Evolutionary conservation across 2,329 filamentous ascomycete species (phyloP).

Genomic region (Sporothrix curviconia): DNA sequence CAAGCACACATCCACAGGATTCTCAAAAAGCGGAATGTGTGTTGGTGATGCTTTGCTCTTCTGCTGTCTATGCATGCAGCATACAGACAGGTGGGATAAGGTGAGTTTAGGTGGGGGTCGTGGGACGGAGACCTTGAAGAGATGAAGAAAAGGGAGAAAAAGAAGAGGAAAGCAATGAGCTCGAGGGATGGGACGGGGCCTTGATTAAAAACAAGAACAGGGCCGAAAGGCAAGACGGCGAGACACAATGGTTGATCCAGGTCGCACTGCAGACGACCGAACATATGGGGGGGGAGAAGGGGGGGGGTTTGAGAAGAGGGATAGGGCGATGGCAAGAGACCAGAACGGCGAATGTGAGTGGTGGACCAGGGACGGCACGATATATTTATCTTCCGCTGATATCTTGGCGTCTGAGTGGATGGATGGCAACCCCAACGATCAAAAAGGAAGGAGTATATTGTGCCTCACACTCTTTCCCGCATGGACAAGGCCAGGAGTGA

Average conservation of each 20-base stretch:
- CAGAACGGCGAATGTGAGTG: background rate
- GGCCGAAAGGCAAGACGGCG: background rate
- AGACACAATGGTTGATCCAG: background rate
- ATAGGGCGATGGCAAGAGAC: background rate
- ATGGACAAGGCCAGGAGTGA: too few relatives aligned
- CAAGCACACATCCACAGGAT: background rate
- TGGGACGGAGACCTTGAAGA: background rate
- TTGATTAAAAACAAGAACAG: background rate
- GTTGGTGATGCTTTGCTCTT: background rate
- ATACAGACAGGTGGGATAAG: background rate
- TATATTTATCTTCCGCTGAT: background rate
- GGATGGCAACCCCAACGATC: background rate
- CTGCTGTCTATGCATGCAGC: background rate
- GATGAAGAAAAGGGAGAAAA: background rate
- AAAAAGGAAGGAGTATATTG: constrained; percentile 13
- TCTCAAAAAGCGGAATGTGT: background rate
- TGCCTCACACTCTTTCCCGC: background rate
- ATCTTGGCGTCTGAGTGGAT: background rate
- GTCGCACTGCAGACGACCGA: constrained; percentile 7
- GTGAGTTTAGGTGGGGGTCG: background rate
- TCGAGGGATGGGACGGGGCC: background rate
- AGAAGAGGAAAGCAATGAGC: background rate
- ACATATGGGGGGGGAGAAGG: background rate
- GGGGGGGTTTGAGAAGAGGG: background rate
- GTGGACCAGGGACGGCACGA: background rate